A percentile compares a stretch with the other conserved stretches of the same genome.
phyloP scores from a whole-genome alignment of 495 filamentous ascomycete genomes.

The Aspergillus conjunctus region DNA sequence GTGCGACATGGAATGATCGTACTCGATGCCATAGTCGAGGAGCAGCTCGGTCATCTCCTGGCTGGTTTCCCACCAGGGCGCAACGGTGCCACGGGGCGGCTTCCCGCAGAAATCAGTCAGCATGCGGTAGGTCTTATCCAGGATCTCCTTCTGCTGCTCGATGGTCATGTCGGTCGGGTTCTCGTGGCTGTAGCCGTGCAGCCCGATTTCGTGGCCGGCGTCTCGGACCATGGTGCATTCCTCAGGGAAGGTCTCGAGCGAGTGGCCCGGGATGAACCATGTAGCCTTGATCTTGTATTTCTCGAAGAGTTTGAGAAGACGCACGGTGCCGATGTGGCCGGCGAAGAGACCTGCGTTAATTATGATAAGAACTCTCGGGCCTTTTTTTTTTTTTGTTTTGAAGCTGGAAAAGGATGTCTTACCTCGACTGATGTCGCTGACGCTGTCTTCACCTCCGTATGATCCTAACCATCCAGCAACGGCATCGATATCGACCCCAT shows the following conservation, averaged over 20 bases:
- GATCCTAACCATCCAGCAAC: conserved; percentile 73
- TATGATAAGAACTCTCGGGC: no score
- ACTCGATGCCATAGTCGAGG: conserved; percentile 69
- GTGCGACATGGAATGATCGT: conserved; percentile 68
- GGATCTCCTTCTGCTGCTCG: conserved; percentile 72
- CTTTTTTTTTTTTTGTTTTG: background rate
- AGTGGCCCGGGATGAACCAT: conserved; percentile 84
- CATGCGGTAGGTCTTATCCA: conserved; percentile 75
- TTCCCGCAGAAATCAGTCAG: conserved; percentile 76
- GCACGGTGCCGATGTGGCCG: conserved; percentile 69
- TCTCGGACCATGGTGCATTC: conserved; percentile 75
- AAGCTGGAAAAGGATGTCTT: background rate
- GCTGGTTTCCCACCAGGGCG: conserved; percentile 68
- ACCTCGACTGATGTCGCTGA: conserved; percentile 68
- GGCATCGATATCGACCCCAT: conserved; percentile 67
- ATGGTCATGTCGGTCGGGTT: conserved; percentile 71
- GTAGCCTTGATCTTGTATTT: conserved; percentile 82
- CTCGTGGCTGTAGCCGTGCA: conserved; percentile 76
- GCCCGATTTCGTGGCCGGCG: conserved; percentile 76
- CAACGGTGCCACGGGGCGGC: conserved; percentile 68
- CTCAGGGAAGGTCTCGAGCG: conserved; percentile 76
- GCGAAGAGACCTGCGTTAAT: conserved; percentile 61
- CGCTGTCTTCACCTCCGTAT: conserved; percentile 72
- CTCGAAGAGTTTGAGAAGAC: conserved; percentile 72
- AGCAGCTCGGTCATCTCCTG: conserved; percentile 68